A percentile compares a stretch with the other conserved stretches of the same genome.
These are phyloP conservation scores for Amanita pseudoporphyria DNA, from an alignment of 768 basidiomycete species.

Conservation along the genomic window DNA sequence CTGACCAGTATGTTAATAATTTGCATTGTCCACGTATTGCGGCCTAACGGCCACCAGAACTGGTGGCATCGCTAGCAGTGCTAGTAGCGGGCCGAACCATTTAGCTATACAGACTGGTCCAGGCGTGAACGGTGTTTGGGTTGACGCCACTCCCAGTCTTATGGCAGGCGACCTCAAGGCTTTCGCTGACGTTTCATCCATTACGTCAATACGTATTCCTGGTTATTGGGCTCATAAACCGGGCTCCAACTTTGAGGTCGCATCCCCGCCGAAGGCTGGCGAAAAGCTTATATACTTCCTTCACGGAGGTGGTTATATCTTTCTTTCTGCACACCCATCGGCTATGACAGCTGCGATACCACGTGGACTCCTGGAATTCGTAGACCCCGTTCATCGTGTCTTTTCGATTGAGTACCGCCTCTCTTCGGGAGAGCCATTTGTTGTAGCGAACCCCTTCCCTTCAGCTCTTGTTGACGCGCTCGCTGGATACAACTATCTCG, in stretches of 20 bases:
- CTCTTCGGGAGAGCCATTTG: conserved; percentile 33
- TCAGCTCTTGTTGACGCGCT: conserved; percentile 66
- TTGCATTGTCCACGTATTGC: background rate
- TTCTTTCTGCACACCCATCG: conserved; percentile 47
- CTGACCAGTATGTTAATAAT: conserved; percentile 17
- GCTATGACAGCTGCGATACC: conserved; percentile 35
- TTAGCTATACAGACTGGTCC: conserved; percentile 29
- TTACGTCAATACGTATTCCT: conserved; percentile 35
- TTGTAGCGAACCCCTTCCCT: conserved; percentile 53
- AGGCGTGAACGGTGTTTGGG: conserved; percentile 40
- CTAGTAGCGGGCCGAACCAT: conserved; percentile 28
- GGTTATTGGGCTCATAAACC: conserved; percentile 49
- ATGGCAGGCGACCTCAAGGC: conserved; percentile 32
- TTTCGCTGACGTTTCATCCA: conserved; percentile 29
- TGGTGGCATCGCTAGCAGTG: conserved; percentile 21
- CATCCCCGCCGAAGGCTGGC: conserved; percentile 30
- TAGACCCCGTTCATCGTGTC: conserved; percentile 33
- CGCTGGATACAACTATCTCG: conserved; percentile 64
- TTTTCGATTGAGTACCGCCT: conserved; percentile 70
- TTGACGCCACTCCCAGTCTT: conserved; percentile 30
- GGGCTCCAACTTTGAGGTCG: conserved; percentile 23
- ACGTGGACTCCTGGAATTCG: conserved; percentile 36
- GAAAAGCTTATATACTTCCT: conserved; percentile 52
- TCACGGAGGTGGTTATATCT: conserved; percentile 55
- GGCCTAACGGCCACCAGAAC: conserved; percentile 18